These are phyloP conservation scores for Hypomontagnella monticulosa DNA, from an alignment of 495 filamentous ascomycete genomes.

Conservation along the genomic window DNA sequence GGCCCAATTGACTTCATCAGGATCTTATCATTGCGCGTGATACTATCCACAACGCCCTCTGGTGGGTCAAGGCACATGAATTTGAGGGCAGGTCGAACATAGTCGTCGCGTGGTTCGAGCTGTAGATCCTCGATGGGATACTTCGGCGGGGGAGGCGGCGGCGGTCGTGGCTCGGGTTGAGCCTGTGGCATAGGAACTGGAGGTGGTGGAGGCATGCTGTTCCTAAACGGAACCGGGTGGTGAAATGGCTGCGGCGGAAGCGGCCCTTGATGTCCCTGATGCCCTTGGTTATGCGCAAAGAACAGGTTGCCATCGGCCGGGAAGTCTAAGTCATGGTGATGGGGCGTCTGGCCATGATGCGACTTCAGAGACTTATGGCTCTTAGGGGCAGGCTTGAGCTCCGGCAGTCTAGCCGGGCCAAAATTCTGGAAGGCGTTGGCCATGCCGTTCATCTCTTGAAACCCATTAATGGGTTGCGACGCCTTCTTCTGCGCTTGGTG, in stretches of 20 bases:
- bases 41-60: conserved; percentile 48
- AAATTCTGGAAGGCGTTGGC: conserved; percentile 52
- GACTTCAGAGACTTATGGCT: conserved; percentile 72
- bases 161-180: conserved; percentile 58
- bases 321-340: conserved; percentile 43
- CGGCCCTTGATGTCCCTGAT: conserved; percentile 41
- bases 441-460: conserved; percentile 53
- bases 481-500: conserved; percentile 73
- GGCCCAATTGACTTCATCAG: conserved; percentile 81
- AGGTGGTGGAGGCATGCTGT: conserved; percentile 49
- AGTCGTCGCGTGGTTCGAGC: conserved; percentile 68
- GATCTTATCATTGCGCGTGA: conserved; percentile 62
- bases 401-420: conserved; percentile 66
- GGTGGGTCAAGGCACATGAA: conserved; percentile 74
- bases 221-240: conserved; percentile 52
- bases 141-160: conserved; percentile 82
- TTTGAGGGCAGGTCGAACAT: conserved; percentile 75
- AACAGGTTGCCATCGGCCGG: conserved; percentile 50
- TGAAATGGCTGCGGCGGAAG: conserved; percentile 55
- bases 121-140: conserved; percentile 97
- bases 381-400: conserved; percentile 84
- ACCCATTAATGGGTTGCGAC: conserved; percentile 51
- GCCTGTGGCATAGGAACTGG: conserved; percentile 28
- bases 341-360: conserved; percentile 24
- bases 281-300: conserved; percentile 46